Percentiles rank a stretch among this genome's conserved stretches.
Conservation (phyloP, 2,329 filamentous ascomycete species). For the Epichloe festucae region DNA sequence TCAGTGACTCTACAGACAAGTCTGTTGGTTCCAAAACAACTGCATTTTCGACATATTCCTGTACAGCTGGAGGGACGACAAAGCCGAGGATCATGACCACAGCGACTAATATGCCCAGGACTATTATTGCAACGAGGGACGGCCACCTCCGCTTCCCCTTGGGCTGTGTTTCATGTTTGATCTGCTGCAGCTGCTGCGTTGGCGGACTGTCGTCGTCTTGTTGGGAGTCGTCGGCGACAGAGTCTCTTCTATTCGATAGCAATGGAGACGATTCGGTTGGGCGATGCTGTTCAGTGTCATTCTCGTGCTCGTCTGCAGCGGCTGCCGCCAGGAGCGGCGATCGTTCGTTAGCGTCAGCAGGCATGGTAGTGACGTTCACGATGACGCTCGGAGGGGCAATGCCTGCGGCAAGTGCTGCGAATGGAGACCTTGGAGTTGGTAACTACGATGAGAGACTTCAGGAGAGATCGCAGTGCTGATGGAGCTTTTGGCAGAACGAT, state of each 20-base stretch:
- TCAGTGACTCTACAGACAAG: constrained; percentile 77
- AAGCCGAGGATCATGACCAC: constrained; percentile 68
- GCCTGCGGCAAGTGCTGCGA: background rate
- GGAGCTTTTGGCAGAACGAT: background rate
- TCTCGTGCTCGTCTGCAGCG: constrained; percentile 14
- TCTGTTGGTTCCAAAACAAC: constrained; percentile 71
- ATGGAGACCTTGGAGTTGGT: background rate
- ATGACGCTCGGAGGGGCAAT: background rate
- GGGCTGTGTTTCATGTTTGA: constrained; percentile 13
- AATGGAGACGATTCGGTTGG: constrained; percentile 39
- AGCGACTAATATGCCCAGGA: constrained; percentile 50
- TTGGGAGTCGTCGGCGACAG: constrained; percentile 20
- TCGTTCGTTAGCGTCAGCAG: constrained; percentile 25
- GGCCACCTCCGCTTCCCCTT: constrained; percentile 46
- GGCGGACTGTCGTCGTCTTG: constrained; percentile 5
- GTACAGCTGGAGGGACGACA: constrained; percentile 64
- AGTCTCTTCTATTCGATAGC: constrained; percentile 20
- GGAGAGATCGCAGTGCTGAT: background rate
- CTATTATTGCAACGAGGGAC: constrained; percentile 57
- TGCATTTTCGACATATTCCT: constrained; percentile 78
- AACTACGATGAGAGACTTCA: background rate
- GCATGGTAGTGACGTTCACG: constrained; percentile 21
- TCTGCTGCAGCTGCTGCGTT: constrained; percentile 17
- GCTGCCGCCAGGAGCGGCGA: constrained; percentile 30
- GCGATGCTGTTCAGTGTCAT: constrained; percentile 6